A percentile compares a stretch with the other conserved stretches of the same genome.
Evolutionary conservation across 306 rosid genomes (phyloP).

Genomic region (Canavalia gladiata): DNA sequence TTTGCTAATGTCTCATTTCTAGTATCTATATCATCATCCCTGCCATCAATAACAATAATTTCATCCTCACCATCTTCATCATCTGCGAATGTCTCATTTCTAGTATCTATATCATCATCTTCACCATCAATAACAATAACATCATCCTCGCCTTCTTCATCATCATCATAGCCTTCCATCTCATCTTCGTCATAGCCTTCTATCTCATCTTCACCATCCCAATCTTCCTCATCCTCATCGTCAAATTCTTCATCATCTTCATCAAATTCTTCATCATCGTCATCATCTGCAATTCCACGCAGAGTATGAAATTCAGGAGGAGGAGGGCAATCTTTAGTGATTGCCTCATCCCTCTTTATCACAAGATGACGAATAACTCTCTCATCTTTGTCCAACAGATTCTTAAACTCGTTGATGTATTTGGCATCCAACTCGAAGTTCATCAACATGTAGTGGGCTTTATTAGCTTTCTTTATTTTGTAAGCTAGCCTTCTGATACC

Average conservation of each 20-base stretch:
- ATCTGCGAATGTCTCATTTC: conserved; percentile 31
- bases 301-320: conserved; percentile 75
- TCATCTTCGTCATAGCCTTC: conserved; percentile 52
- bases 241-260: conserved; percentile 45
- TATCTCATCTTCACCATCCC: conserved; percentile 52
- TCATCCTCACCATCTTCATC: conserved; percentile 41
- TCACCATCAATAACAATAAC: conserved; percentile 47
- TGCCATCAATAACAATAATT: conserved; percentile 47
- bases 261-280: conserved; percentile 54
- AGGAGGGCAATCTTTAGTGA: conserved; percentile 93
- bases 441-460: conserved; percentile 84
- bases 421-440: conserved; percentile 89
- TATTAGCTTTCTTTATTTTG: conserved; percentile 81
- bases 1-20: conserved; percentile 35
- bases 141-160: conserved; percentile 42
- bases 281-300: conserved; percentile 55
- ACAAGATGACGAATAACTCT: conserved; percentile 91
- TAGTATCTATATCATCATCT: conserved; percentile 45
- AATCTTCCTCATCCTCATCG: conserved; percentile 48
- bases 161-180: conserved; percentile 46
- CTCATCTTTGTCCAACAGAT: conserved; percentile 84
- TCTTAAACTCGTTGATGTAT: conserved; percentile 88
- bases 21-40: conserved; percentile 43
- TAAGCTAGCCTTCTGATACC: conserved; percentile 91
- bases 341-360: conserved; percentile 81